These are phyloP conservation scores for Glutinoglossum americanum DNA, from an alignment of 495 filamentous ascomycete species.

Conservation along the genomic window DNA sequence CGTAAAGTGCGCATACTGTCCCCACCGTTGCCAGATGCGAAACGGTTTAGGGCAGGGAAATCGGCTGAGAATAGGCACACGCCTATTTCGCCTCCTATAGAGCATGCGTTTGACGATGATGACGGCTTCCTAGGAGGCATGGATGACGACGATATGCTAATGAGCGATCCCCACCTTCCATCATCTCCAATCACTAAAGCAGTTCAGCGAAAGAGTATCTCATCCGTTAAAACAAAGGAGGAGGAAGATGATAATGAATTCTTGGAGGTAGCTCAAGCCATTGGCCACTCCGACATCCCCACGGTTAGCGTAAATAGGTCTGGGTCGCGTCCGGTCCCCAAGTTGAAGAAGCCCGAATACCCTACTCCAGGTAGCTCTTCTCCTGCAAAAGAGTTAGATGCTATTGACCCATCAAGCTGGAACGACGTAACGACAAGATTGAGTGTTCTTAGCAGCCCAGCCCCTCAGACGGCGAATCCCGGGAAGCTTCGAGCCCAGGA, in stretches of 20 bases:
- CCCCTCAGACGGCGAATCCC: constrained; percentile 35
- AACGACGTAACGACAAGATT: constrained; percentile 69
- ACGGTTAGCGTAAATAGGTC: constrained; percentile 64
- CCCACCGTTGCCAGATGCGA: constrained; percentile 34
- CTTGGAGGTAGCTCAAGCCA: constrained; percentile 65
- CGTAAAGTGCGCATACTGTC: constrained; percentile 64
- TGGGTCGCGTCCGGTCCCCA: constrained; percentile 59
- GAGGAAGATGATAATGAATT: constrained; percentile 51
- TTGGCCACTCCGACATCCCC: constrained; percentile 37
- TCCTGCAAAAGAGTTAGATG: constrained; percentile 37
- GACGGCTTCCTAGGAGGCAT: constrained; percentile 26
- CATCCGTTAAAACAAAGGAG: constrained; percentile 34
- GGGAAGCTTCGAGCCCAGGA: constrained; percentile 66
- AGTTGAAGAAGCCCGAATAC: constrained; percentile 43
- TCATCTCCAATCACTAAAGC: constrained; percentile 77
- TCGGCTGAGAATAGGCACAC: constrained; percentile 9
- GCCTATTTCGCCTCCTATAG: constrained; percentile 20
- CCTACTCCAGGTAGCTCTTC: constrained; percentile 58
- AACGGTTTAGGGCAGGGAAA: constrained; percentile 7
- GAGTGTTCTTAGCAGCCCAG: constrained; percentile 58
- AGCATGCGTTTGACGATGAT: constrained; percentile 30
- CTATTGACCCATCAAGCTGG: constrained; percentile 68
- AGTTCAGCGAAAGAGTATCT: constrained; percentile 45
- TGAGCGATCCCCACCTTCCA: constrained; percentile 58
- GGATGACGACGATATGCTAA: constrained; percentile 44